These are phyloP conservation scores for Terana coerulea DNA, from an alignment of 768 basidiomycete genomes.

Conservation along the genomic window DNA sequence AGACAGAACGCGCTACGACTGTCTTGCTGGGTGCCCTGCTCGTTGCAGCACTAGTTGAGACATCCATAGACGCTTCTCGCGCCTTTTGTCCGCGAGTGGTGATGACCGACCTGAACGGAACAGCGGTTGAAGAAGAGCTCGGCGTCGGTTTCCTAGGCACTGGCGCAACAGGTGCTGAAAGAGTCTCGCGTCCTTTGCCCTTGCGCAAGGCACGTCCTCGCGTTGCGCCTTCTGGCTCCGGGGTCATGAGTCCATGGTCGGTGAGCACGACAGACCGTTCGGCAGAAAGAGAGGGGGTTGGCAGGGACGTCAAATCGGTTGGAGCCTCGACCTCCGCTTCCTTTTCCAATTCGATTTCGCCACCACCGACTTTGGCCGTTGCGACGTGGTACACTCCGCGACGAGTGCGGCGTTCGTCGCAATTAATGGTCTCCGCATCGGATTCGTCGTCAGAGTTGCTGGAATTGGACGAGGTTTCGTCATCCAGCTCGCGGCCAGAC, in stretches of 20 bases:
- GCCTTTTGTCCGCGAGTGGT: constrained; percentile 56
- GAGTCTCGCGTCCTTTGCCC: constrained; percentile 5
- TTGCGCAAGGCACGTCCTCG: constrained; percentile 11
- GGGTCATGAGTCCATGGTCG: constrained; percentile 24
- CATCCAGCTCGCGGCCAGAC: constrained; percentile 40
- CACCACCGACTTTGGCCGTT: constrained; percentile 56
- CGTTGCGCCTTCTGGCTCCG: constrained; percentile 22
- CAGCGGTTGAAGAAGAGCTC: constrained; percentile 6
- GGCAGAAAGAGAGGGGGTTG: constrained; percentile 37
- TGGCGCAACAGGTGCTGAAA: constrained; percentile 1
- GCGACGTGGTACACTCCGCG: constrained; percentile 78
- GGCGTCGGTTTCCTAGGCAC: constrained; percentile 9
- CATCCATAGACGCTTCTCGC: constrained; percentile 26
- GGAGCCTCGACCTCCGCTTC: constrained; percentile 42
- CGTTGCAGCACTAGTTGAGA: constrained; percentile 16
- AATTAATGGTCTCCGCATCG: constrained; percentile 43
- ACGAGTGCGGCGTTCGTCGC: constrained; percentile 78
- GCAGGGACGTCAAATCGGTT: constrained; percentile 49
- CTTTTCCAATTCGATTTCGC: constrained; percentile 46
- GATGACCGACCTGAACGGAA: constrained; percentile 51
- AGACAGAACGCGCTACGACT: constrained; percentile 7
- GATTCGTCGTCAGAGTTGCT: constrained; percentile 20
- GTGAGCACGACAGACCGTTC: constrained; percentile 14
- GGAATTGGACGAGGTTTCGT: constrained; percentile 28
- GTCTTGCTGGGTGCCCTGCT: constrained; percentile 10